A percentile compares a stretch with the other conserved stretches of the same genome.
These are phyloP conservation scores for Yamadazyma atmosphaerica DNA, from an alignment of 1,139 yeast species.

Conservation along the genomic window DNA sequence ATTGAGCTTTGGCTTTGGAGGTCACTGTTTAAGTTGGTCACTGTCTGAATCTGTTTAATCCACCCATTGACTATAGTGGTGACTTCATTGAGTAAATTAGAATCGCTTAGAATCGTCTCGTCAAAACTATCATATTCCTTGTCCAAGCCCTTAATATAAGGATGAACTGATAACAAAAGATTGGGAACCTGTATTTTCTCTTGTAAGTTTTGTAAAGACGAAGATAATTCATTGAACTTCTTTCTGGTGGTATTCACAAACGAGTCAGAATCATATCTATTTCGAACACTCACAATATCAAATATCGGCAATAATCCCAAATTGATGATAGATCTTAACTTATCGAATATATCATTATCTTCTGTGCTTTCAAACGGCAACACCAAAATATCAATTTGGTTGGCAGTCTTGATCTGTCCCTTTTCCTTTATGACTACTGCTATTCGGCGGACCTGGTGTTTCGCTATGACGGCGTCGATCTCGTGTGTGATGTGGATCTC, in stretches of 20 bases:
- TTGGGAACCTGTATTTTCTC: conserved; percentile 72
- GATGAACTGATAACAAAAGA: conserved; percentile 54
- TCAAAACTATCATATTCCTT: conserved; percentile 23
- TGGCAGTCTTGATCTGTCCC: conserved; percentile 9
- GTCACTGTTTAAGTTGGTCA: conserved; percentile 43
- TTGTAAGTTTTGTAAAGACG: conserved; percentile 68
- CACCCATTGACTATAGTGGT: conserved; percentile 71
- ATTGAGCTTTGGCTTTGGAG: conserved; percentile 29
- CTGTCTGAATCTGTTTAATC: conserved; percentile 62
- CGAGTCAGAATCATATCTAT: conserved; percentile 8
- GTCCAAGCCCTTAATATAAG: conserved; percentile 39
- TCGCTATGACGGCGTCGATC: conserved; percentile 5
- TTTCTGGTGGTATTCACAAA: conserved; percentile 48
- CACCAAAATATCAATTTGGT: conserved; percentile 10
- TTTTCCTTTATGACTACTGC: conserved; percentile 12
- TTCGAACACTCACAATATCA: conserved; percentile 22
- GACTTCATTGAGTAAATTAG: conserved; percentile 60
- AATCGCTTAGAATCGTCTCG: conserved; percentile 41
- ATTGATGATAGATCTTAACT: conserved; percentile 57
- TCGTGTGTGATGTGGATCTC: conserved; percentile 4
- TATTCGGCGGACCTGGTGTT: not conserved
- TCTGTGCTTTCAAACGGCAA: conserved; percentile 11
- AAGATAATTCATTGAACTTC: conserved; percentile 67
- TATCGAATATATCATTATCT: conserved; percentile 45
- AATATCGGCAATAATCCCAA: conserved; percentile 43